Evolutionary conservation across 2,329 filamentous ascomycete genomes (phyloP).

Genomic region (Botrytis deweyae): DNA sequence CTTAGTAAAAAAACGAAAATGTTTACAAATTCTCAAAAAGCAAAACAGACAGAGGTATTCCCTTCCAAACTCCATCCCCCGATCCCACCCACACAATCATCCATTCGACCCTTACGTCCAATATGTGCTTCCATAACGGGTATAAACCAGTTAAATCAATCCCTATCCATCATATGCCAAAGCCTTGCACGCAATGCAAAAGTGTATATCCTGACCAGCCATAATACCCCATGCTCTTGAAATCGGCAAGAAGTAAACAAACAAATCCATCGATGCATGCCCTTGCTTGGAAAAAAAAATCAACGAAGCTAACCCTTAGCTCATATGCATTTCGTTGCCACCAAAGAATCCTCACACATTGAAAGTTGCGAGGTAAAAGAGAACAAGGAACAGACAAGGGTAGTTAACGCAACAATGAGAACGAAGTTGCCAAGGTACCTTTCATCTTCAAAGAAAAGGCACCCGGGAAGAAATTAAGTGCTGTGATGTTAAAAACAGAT

Average conservation of each 20-base stretch:
- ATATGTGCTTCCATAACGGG: neutral
- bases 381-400: neutral
- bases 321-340: neutral
- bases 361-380: neutral
- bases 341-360: neutral
- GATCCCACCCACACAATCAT: neutral
- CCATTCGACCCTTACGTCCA: neutral
- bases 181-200: conserved; percentile 18
- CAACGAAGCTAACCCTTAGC: neutral
- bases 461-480: conserved; percentile 4
- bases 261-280: conserved; percentile 5
- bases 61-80: conserved; percentile 4
- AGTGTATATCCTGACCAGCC: conserved; percentile 14
- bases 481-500: neutral
- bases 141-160: conserved; percentile 1
- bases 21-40: neutral
- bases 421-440: neutral
- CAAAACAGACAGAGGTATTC: conserved; percentile 6
- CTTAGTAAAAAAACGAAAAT: neutral
- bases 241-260: neutral
- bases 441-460: neutral
- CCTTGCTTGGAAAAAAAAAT: neutral
- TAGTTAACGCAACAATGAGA: neutral
- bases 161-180: conserved; percentile 14
- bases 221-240: conserved; percentile 1